These are phyloP conservation scores for Elsinoe australis DNA, from an alignment of 2,329 filamentous ascomycete species.

Conservation along the genomic window DNA sequence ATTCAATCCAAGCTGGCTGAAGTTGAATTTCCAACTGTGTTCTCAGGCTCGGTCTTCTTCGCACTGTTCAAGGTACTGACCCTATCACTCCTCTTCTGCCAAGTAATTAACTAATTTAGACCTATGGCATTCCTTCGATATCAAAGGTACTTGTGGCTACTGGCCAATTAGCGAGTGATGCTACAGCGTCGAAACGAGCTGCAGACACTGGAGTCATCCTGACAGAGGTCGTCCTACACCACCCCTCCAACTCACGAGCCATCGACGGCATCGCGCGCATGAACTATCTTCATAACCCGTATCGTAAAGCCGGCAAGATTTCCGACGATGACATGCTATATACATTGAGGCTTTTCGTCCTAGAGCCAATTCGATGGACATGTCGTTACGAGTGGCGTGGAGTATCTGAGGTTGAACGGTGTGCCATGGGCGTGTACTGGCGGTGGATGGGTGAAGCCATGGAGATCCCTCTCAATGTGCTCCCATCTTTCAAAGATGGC, in stretches of 20 bases:
- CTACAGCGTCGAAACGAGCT: constrained; percentile 43
- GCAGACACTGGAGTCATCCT: constrained; percentile 46
- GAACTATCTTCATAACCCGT: constrained; percentile 55
- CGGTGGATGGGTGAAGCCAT: constrained; percentile 64
- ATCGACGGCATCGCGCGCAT: constrained; percentile 46
- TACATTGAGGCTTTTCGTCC: constrained; percentile 58
- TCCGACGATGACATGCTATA: constrained; percentile 57
- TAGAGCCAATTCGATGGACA: constrained; percentile 59
- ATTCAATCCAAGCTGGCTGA: neutral
- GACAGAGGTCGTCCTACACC: constrained; percentile 41
- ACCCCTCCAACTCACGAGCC: constrained; percentile 38
- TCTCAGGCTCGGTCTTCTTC: constrained; percentile 5
- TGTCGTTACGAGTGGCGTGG: constrained; percentile 61
- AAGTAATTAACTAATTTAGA: too few species aligned
- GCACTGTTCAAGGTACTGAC: constrained; percentile 8
- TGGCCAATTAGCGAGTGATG: constrained; percentile 2
- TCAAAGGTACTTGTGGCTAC: constrained; percentile 19
- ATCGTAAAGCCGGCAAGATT: constrained; percentile 53
- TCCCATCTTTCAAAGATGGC: constrained; percentile 33
- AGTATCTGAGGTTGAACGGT: constrained; percentile 58
- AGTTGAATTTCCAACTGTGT: neutral
- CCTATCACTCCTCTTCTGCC: too few species aligned
- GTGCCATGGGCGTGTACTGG: constrained; percentile 60
- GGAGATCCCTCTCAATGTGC: constrained; percentile 47
- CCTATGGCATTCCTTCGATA: constrained; percentile 20